These are phyloP conservation scores for Polytrichum commune DNA, from an alignment of 225 moss, liverwort and hornwort species.

Conservation along the genomic window DNA sequence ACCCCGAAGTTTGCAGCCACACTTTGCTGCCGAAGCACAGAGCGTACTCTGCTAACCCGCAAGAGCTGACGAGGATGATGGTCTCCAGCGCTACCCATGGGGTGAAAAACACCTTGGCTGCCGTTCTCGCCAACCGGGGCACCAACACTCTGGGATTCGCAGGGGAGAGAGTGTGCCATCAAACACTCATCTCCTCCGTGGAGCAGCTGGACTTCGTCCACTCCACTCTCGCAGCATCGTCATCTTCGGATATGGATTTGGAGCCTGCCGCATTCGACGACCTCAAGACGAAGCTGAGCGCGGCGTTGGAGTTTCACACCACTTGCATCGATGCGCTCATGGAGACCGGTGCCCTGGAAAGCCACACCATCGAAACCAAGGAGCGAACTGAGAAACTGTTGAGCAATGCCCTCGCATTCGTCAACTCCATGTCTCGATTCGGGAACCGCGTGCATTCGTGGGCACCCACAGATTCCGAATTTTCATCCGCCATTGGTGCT, in stretches of 20 bases:
- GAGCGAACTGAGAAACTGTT: slow-evolving; percentile 24
- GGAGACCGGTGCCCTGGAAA: slow-evolving; percentile 20
- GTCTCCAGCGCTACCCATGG: slow-evolving; percentile 16
- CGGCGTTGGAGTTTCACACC: slow-evolving; percentile 37
- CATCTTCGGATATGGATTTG: neutral
- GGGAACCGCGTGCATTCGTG: slow-evolving; percentile 21
- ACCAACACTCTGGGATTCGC: slow-evolving; percentile 1
- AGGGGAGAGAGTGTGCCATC: slow-evolving; percentile 30
- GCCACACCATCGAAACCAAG: slow-evolving; percentile 8
- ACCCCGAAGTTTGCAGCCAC: slow-evolving; percentile 18
- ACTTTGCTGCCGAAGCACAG: slow-evolving; percentile 11
- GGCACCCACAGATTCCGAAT: neutral
- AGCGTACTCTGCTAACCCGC: slow-evolving; percentile 7
- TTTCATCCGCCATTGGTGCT: neutral
- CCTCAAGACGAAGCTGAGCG: slow-evolving; percentile 20
- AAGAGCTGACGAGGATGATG: slow-evolving; percentile 16
- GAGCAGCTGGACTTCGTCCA: slow-evolving; percentile 19
- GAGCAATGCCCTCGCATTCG: slow-evolving; percentile 23
- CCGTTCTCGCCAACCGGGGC: slow-evolving; percentile 15
- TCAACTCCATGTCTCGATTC: slow-evolving; percentile 19
- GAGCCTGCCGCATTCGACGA: slow-evolving; percentile 5
- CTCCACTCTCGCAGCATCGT: slow-evolving; percentile 4
- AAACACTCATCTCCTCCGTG: slow-evolving; percentile 32
- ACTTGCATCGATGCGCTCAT: slow-evolving; percentile 46
- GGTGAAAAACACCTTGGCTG: slow-evolving; percentile 23